Percentiles rank a stretch among this genome's conserved stretches.
These are phyloP conservation scores for Grosmannia serpens DNA, from an alignment of 2,329 filamentous ascomycete genomes.

Conservation along the genomic window DNA sequence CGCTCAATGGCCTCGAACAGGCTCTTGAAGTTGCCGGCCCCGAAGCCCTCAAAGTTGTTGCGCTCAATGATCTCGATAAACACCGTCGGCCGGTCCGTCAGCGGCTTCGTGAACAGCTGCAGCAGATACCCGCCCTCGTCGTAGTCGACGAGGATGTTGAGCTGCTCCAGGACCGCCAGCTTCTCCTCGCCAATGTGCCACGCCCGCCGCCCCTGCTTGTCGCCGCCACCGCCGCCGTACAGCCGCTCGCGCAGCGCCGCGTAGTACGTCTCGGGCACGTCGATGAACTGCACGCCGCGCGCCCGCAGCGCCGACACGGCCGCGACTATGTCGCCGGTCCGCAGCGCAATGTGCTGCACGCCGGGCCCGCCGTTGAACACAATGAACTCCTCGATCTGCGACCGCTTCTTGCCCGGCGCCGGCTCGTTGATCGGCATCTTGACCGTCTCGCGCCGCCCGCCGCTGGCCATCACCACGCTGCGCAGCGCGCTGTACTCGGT, in stretches of 20 bases:
- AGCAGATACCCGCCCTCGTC: slow-evolving; percentile 81
- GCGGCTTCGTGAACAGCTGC: slow-evolving; percentile 69
- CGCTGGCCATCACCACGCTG: slow-evolving; percentile 80
- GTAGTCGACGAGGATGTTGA: slow-evolving; percentile 91
- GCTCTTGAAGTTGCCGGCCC: slow-evolving; percentile 91
- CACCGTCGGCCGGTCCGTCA: slow-evolving; percentile 90
- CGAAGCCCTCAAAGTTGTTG: slow-evolving; percentile 82
- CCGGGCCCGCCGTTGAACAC: slow-evolving; percentile 82
- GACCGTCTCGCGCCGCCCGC: slow-evolving; percentile 69
- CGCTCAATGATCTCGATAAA: slow-evolving; percentile 96
- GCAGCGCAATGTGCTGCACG: slow-evolving; percentile 86
- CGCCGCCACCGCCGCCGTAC: background rate
- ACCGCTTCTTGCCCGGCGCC: slow-evolving; percentile 77
- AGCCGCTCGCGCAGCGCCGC: slow-evolving; percentile 62
- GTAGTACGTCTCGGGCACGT: slow-evolving; percentile 81
- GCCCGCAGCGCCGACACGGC: slow-evolving; percentile 68
- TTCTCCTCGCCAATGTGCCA: slow-evolving; percentile 62
- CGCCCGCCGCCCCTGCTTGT: background rate
- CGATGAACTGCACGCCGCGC: slow-evolving; percentile 89
- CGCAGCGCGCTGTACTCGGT: slow-evolving; percentile 85
- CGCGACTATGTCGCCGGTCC: slow-evolving; percentile 67
- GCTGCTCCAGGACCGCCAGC: slow-evolving; percentile 59
- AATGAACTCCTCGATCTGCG: slow-evolving; percentile 89
- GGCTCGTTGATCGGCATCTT: slow-evolving; percentile 99
- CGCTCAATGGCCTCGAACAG: slow-evolving; percentile 92